Evolutionary conservation across 495 filamentous ascomycete species (phyloP).

Genomic region (Penicillium riverlandense): DNA sequence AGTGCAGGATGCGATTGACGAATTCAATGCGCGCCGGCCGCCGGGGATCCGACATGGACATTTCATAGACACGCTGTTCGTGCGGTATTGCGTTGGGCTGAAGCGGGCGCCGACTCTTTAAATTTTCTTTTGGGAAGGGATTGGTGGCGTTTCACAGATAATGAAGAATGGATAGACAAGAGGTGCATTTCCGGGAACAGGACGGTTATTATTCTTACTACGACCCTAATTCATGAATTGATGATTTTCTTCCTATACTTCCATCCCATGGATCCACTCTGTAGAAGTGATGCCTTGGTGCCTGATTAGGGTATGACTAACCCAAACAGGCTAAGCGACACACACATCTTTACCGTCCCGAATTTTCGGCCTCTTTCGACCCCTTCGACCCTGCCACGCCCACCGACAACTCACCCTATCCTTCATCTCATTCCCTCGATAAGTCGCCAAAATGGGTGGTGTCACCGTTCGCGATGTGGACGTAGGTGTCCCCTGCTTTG

Average conservation of each 20-base stretch:
- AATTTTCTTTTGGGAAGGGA: conserved; percentile 1
- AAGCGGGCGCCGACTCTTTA: conserved; percentile 46
- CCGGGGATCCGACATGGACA: conserved; percentile 86
- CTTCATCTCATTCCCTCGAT: conserved; percentile 26
- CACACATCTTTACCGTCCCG: conserved; percentile 10
- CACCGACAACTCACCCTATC: conserved; percentile 29
- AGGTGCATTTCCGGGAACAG: too few relatives aligned
- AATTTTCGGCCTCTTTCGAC: conserved; percentile 10
- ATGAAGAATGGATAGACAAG: too few relatives aligned
- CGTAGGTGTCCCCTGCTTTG: conserved; percentile 49
- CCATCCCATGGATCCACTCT: too few relatives aligned
- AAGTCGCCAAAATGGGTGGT: conserved; percentile 74
- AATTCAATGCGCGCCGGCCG: conserved; percentile 65
- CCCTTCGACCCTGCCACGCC: conserved; percentile 33
- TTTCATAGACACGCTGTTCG: conserved; percentile 80
- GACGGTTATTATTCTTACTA: too few relatives aligned
- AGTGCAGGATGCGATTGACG: conserved; percentile 71
- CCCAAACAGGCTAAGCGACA: conserved; percentile 39
- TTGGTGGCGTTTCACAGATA: background rate
- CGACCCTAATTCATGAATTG: too few relatives aligned
- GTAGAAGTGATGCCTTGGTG: background rate
- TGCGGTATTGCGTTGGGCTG: conserved; percentile 60
- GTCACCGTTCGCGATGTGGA: conserved; percentile 86
- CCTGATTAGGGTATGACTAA: conserved; percentile 38
- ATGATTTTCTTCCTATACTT: conserved; percentile 5